Evolutionary conservation across 495 filamentous ascomycete species (phyloP).

Genomic region (Penicillium tannophilum): DNA sequence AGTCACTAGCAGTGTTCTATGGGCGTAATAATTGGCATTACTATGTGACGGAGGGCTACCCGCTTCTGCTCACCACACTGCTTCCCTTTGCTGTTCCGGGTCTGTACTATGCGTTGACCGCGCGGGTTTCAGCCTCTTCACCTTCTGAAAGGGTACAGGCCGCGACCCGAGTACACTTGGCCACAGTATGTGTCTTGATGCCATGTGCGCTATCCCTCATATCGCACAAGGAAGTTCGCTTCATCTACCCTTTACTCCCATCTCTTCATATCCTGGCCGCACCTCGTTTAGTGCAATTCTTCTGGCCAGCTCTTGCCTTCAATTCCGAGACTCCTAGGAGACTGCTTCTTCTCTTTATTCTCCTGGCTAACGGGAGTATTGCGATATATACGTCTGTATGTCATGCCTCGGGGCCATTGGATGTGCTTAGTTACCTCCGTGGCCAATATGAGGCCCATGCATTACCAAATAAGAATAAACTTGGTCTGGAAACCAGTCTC

Average conservation of each 20-base stretch:
- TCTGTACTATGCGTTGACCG: slow-evolving; percentile 55
- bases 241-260: slow-evolving; percentile 91
- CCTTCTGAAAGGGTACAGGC: slow-evolving; percentile 31
- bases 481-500: slow-evolving; percentile 33
- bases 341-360: slow-evolving; percentile 56
- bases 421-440: slow-evolving; percentile 74
- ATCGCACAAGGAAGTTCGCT: slow-evolving; percentile 96
- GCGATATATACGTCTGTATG: slow-evolving; percentile 71
- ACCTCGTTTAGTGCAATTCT: slow-evolving; percentile 65
- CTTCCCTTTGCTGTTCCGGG: slow-evolving; percentile 74
- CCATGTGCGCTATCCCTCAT: slow-evolving; percentile 70
- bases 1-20: slow-evolving; percentile 88
- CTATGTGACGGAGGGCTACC: slow-evolving; percentile 86
- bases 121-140: slow-evolving; percentile 23
- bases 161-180: slow-evolving; percentile 56
- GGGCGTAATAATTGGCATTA: slow-evolving; percentile 89
- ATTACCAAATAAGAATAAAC: background rate
- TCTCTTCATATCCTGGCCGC: slow-evolving; percentile 80
- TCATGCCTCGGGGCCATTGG: slow-evolving; percentile 77
- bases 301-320: slow-evolving; percentile 49
- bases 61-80: slow-evolving; percentile 81
- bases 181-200: slow-evolving; percentile 62
- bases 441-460: slow-evolving; percentile 56
- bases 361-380: slow-evolving; percentile 69
- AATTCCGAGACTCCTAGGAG: slow-evolving; percentile 40